Evolutionary conservation across 768 basidiomycete genomes (phyloP).

Genomic region (Boletus reticulatus): DNA sequence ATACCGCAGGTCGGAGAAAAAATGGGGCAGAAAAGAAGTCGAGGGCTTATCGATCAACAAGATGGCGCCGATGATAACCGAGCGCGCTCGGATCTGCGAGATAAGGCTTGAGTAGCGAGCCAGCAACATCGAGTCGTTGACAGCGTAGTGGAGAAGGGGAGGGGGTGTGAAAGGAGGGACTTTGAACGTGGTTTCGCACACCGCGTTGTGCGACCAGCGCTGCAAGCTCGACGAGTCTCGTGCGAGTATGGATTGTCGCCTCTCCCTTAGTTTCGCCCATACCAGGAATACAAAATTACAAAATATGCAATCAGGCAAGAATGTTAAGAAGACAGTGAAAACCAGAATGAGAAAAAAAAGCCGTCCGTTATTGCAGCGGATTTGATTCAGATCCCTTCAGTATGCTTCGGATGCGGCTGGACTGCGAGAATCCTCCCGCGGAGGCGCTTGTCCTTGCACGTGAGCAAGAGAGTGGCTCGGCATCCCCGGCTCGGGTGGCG

Average conservation of each 20-base stretch:
- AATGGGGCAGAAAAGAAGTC: constrained; percentile 29
- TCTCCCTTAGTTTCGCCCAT: constrained; percentile 26
- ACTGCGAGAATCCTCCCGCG: constrained; percentile 59
- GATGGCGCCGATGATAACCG: constrained; percentile 29
- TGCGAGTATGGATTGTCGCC: constrained; percentile 12
- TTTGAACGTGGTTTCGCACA: constrained; percentile 26
- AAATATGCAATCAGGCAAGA: constrained; percentile 31
- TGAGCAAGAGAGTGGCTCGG: constrained; percentile 50
- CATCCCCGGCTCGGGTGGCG: constrained; percentile 56
- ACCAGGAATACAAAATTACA: constrained; percentile 35
- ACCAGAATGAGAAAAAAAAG: constrained; percentile 34
- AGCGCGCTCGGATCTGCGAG: constrained; percentile 34
- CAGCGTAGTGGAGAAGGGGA: constrained; percentile 20
- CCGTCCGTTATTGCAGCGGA: constrained; percentile 24
- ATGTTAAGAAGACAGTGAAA: constrained; percentile 28
- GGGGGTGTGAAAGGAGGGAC: not conserved
- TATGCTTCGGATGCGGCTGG: constrained; percentile 32
- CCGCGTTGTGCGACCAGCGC: constrained; percentile 37
- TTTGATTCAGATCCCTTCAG: constrained; percentile 22
- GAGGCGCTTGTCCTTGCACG: constrained; percentile 57
- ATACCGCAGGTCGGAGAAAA: constrained; percentile 15
- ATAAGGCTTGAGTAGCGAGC: constrained; percentile 31
- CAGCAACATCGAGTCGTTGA: constrained; percentile 40
- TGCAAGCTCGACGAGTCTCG: constrained; percentile 26
- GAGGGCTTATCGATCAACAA: constrained; percentile 47